Conservation (phyloP, 2,329 filamentous ascomycete species). For the Coleophoma cylindrospora region DNA sequence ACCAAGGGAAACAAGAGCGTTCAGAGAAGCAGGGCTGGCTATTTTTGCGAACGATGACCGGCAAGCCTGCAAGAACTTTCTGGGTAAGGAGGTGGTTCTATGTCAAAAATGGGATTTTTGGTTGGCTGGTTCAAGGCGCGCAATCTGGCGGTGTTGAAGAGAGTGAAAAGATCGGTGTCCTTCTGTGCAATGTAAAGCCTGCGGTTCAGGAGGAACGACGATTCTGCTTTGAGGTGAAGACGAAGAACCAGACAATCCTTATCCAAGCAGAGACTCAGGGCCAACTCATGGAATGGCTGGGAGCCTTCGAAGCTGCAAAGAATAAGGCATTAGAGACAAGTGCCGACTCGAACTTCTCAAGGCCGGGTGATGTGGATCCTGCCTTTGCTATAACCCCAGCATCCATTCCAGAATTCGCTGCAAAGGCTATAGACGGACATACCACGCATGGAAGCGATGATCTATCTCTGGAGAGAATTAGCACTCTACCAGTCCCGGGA, state of each 20-base stretch:
- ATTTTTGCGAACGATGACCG: constrained; percentile 73
- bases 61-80: constrained; percentile 82
- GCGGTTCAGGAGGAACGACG: constrained; percentile 88
- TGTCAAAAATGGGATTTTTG: constrained; percentile 91
- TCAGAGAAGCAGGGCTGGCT: constrained; percentile 93
- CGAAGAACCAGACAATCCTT: constrained; percentile 84
- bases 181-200: constrained; percentile 88
- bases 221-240: constrained; percentile 98
- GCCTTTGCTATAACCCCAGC: constrained; percentile 92
- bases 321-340: constrained; percentile 80
- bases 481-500: constrained; percentile 61
- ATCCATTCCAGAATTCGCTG: constrained; percentile 84
- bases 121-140: constrained; percentile 80
- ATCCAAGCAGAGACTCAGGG: constrained; percentile 89
- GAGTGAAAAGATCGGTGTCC: constrained; percentile 90
- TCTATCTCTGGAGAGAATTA: constrained; percentile 50
- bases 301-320: constrained; percentile 90
- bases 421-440: constrained; percentile 67
- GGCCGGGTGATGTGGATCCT: constrained; percentile 53
- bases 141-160: constrained; percentile 84
- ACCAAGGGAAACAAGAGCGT: constrained; percentile 45
- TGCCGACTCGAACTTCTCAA: constrained; percentile 34
- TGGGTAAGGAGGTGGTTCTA: constrained; percentile 96
- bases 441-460: constrained; percentile 40
- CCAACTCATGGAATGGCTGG: constrained; percentile 92